These are phyloP conservation scores for Powellomyces hirtus DNA, from an alignment of 192 early-diverging fungal species.

Conservation along the genomic window DNA sequence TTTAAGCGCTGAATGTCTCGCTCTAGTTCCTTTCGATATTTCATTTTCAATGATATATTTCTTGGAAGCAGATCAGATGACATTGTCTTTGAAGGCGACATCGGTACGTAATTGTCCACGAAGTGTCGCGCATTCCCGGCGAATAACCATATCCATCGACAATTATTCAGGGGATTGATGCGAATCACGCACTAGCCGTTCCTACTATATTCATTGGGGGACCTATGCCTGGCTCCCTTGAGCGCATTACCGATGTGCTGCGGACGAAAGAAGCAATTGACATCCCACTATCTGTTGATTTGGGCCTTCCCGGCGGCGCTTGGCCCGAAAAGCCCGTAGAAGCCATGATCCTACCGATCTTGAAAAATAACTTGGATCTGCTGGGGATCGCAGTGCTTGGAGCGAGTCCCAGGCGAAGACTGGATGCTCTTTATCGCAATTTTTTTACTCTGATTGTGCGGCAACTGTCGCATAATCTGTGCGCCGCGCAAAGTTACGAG, in stretches of 20 bases:
- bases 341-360: slow-evolving; percentile 7
- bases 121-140: no score
- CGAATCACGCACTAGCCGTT: neutral
- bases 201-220: no score
- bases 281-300: neutral
- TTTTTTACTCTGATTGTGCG: slow-evolving; percentile 12
- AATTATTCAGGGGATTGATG: no score
- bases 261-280: neutral
- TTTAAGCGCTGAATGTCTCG: neutral
- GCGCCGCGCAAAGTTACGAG: neutral
- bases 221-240: neutral
- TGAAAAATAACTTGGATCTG: no score
- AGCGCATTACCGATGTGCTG: neutral
- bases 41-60: slow-evolving; percentile 22
- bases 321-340: slow-evolving; percentile 5
- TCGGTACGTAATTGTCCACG: no score
- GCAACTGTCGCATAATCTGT: slow-evolving; percentile 5
- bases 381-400: slow-evolving; percentile 6
- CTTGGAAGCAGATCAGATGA: neutral
- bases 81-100: no score
- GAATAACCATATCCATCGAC: no score
- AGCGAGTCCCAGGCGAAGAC: neutral
- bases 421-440: slow-evolving; percentile 1
- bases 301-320: neutral
- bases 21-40: neutral